Evolutionary conservation across 139 green algal genomes (phyloP), one percentile per base, ranked within the genome.

Genomic region (Picochlorum sp.): DNA sequence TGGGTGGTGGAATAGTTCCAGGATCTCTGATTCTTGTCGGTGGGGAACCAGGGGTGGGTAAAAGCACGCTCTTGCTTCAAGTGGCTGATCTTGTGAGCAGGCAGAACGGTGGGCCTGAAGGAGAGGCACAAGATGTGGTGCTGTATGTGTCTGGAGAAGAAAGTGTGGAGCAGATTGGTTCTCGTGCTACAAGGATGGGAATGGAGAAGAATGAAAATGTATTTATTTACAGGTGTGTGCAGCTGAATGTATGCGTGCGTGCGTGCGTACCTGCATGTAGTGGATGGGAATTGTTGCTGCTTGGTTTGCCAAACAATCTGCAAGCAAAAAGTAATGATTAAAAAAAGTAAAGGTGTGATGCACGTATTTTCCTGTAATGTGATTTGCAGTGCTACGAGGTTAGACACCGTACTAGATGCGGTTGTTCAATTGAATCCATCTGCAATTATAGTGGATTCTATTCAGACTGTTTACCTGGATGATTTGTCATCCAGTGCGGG

Each of bases 31-130:
- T 91, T 32, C 75, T 98, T 1, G 73, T 98, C 7, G 91, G 88
- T 0, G 92, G 92, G 0, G 92, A 97, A 31, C 92, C 92, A 16
- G 92, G 92, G 2, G 84, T 97, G n/a, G 91, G 91, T 61, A 97
- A 98, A 65, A 87, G 68, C 51, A 98, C 92, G 6, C 73, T 98
- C 32, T 76, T 96, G 57, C 78, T 98, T 41, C 90, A 97, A 76
- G 69, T 95, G 31, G 51, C 35, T 39, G 28, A 64, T 40, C 12
- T 31, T 6, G 31, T 50, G 2, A 25, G 22, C 18, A 12, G 40
- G 39, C 22, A 57, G 22, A 18, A 3, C 50, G 33, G 22, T 20
- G 26, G 13, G 22, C 58, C 32, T 28, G 61, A 44, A n/a, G 63
- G 45, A 7, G 63, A 49, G 4, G 40, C 18, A 14, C 8, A 6